Base-by-base conservation (phyloP, 2,329 filamentous ascomycete species). In the Magnaporthiopsis incrustans region DNA sequence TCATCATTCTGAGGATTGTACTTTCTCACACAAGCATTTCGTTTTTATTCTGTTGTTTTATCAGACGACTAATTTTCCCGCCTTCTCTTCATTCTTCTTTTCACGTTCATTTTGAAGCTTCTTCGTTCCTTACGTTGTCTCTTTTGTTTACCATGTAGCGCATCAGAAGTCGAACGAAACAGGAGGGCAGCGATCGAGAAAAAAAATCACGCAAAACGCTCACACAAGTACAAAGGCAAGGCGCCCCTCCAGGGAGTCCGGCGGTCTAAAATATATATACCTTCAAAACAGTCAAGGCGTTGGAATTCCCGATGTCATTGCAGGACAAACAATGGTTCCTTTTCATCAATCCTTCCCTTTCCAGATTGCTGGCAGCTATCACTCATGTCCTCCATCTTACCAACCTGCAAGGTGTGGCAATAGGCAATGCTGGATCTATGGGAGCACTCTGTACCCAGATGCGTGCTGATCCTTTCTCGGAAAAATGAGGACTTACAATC, bases 91-190 rank as follows among this genome's bases (percentile, higher is more conserved):
- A 4, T 14, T 22, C 32, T n/a, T 58, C 26, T 25, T 57, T 57
- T 26, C 14, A 26, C 12, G 11, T 38, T 27, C 56, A 30, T 30
- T 30, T 30, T 32, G 60, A 44, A 5, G 57, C 57, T 25, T 18
- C 57, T 33, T 59, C 59, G n/a, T 35, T 57, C 62, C 26, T 35
- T 35, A 38, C 18, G 61, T 30, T 22, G 30, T 35, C 61, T 57
- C 64, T 62, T 38, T 25, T 57, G 61, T 18, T 57, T 60, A 8
- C 57, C 7, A 61, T 10, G 27, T 53, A 22, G 5, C 44, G 44
- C n/a, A 53, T 53, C 44, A 53, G 44, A 22, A 53, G n/a, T n/a
- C 22, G 44, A 53, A 53, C 44, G 44, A 53, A 53, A 53, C 44
- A 53, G 44, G 44, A 53, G 44, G 44, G 18, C 44, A 25, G 44